Percentiles rank a stretch among this genome's conserved stretches.
These are phyloP conservation scores for Rhodotorula glutinis DNA, from an alignment of 1,284 basidiomycete genomes.

Conservation along the genomic window DNA sequence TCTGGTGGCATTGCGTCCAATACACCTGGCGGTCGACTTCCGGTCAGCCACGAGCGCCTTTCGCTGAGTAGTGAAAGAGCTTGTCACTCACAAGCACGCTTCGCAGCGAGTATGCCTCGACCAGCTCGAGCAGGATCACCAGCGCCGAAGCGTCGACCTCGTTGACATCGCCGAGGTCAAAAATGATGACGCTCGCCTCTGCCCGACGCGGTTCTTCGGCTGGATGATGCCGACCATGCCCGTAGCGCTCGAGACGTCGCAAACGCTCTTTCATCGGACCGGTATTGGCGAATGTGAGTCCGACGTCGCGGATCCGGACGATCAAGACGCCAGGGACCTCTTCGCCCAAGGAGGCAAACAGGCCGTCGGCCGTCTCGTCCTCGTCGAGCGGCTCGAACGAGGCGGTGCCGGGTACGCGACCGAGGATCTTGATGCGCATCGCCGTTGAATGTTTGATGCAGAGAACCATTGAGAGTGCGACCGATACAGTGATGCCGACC, in stretches of 20 bases:
- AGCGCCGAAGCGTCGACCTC: conserved; percentile 55
- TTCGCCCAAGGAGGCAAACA: conserved; percentile 54
- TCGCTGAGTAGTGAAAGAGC: too few relatives aligned
- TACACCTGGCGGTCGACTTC: conserved; percentile 17
- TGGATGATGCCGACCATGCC: conserved; percentile 62
- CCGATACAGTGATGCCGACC: conserved; percentile 71
- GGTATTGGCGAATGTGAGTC: conserved; percentile 80
- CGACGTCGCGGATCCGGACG: conserved; percentile 70
- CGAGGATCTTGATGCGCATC: conserved; percentile 70
- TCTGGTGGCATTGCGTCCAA: conserved; percentile 25
- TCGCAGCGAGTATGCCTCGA: conserved; percentile 60
- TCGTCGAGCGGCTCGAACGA: conserved; percentile 48
- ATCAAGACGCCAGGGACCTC: conserved; percentile 71
- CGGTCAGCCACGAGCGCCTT: background rate
- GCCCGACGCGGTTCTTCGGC: conserved; percentile 75
- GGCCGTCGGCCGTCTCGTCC: conserved; percentile 57
- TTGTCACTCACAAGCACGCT: conserved; percentile 26
- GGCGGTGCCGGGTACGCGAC: conserved; percentile 59
- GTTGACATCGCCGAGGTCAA: conserved; percentile 70
- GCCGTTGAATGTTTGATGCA: conserved; percentile 81
- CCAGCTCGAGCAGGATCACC: conserved; percentile 77
- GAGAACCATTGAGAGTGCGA: conserved; percentile 78
- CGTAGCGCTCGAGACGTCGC: conserved; percentile 62
- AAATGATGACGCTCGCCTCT: conserved; percentile 72
- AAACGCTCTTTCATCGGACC: conserved; percentile 81